Base-by-base conservation (phyloP, 2,329 filamentous ascomycete species). In the Trichophyton equinum region DNA sequence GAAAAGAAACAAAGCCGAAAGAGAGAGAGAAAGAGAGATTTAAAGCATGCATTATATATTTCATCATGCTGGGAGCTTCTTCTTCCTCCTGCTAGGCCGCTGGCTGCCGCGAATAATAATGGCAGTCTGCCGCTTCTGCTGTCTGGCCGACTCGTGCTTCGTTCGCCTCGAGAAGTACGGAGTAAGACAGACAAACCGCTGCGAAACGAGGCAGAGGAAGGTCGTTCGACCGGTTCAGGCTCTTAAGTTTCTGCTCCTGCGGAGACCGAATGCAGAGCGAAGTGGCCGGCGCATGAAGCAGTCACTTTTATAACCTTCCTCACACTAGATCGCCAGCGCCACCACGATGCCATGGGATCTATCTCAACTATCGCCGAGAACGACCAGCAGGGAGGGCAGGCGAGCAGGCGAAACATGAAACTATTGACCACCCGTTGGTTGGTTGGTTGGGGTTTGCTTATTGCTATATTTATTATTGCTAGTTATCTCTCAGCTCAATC, bases 341-440 rank as follows among this genome's bases (percentile, higher is more conserved):
- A 55, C 30, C 25, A 20, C 27, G 51, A 55, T 55, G 51, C 46
- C 51, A 55, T 55, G 30, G 51, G 27, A n/a, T 55, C 27, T 33
- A 36, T 33, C 27, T 55, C 27, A 27, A 55, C 30, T 33, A 36
- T 55, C 49, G 27, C 27, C 25, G 15, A 33, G 27, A 27, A 36
- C 51, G 51, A 27, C 25, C 27, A 55, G 46, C 46, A 22, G 51
- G 27, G 20, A 27, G 27, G 33, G 27, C 51, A 33, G 51, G 51
- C 27, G 51, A 55, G 27, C 51, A 36, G 27, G 51, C 51, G 27
- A 57, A 44, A 57, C 55, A 40, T 57, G 55, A 57, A 57, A 57
- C 55, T 57, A 44, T 57, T 44, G 33, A 44, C 40, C 40, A 20
- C 18, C 55, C 33, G 11, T 38, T 38, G 27, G 30, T 57, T 57